These are phyloP conservation scores for Cruciata laevipes DNA, from an alignment of 257 asterid species.

Conservation along the genomic window DNA sequence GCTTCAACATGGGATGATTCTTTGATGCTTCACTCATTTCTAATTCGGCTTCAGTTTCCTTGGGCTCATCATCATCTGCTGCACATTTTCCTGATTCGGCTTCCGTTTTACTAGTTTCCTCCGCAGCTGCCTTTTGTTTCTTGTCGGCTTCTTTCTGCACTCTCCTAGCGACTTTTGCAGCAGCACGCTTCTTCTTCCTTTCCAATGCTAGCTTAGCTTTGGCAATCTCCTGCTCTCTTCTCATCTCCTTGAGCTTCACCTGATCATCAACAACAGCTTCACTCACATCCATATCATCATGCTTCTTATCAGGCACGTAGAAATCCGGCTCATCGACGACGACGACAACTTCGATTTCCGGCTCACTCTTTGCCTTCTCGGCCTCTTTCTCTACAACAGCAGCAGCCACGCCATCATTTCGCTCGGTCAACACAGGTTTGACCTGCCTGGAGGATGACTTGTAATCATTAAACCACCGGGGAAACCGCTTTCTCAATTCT, in stretches of 20 bases:
- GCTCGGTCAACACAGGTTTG: no score
- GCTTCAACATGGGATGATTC: constrained; percentile 16
- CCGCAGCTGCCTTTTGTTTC: constrained; percentile 82
- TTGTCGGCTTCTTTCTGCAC: constrained; percentile 66
- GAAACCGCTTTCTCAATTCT: constrained; percentile 41
- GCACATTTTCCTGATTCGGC: constrained; percentile 51
- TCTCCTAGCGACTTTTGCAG: constrained; percentile 61
- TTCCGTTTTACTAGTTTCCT: constrained; percentile 51
- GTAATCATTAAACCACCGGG: no score
- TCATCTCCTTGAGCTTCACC: constrained; percentile 61
- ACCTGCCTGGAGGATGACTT: no score
- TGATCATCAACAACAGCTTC: constrained; percentile 46
- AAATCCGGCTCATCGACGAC: constrained; percentile 31
- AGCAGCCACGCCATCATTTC: no score
- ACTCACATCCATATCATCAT: constrained; percentile 23
- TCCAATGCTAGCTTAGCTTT: constrained; percentile 70
- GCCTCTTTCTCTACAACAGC: no score
- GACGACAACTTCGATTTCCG: no score
- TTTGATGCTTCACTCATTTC: constrained; percentile 34
- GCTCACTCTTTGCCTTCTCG: no score
- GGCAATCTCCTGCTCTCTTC: constrained; percentile 66
- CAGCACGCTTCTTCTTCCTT: constrained; percentile 75
- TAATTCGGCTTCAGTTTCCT: constrained; percentile 45
- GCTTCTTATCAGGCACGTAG: constrained; percentile 21
- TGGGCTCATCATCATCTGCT: constrained; percentile 38